Conservation (phyloP, 176 grass and related monocot species). For the Hsuehochloa calcarea region DNA sequence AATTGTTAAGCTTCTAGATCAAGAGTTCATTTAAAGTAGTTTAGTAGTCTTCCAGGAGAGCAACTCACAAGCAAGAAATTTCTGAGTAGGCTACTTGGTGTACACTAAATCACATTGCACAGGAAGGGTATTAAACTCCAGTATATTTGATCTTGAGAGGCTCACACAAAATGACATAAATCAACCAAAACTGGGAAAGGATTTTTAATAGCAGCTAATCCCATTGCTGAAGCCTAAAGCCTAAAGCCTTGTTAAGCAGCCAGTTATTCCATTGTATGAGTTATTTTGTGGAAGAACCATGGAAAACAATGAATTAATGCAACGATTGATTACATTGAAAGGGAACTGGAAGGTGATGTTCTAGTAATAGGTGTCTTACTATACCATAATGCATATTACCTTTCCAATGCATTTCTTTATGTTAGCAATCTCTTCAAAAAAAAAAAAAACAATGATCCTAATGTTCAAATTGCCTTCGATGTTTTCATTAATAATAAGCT, state of each 20-base stretch:
- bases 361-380: not conserved
- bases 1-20: too few relatives aligned
- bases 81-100: too few relatives aligned
- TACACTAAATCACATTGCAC: not conserved
- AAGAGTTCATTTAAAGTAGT: too few relatives aligned
- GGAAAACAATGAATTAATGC: too few relatives aligned
- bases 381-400: not conserved
- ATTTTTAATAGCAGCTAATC: not conserved
- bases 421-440: conserved; percentile 4
- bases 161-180: not conserved
- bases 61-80: too few relatives aligned
- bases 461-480: conserved; percentile 1
- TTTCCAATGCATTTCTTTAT: not conserved
- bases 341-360: too few relatives aligned
- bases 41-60: too few relatives aligned
- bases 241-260: not conserved
- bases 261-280: not conserved
- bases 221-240: not conserved
- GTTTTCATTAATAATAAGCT: not conserved
- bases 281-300: too few relatives aligned
- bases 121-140: not conserved
- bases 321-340: too few relatives aligned
- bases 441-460: conserved; percentile 4
- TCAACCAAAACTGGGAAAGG: not conserved
- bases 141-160: not conserved